Evolutionary conservation across 1,284 basidiomycete species (phyloP), one percentile per base, ranked within the genome.

Genomic region (Pseudozyma tsukubaensis): DNA sequence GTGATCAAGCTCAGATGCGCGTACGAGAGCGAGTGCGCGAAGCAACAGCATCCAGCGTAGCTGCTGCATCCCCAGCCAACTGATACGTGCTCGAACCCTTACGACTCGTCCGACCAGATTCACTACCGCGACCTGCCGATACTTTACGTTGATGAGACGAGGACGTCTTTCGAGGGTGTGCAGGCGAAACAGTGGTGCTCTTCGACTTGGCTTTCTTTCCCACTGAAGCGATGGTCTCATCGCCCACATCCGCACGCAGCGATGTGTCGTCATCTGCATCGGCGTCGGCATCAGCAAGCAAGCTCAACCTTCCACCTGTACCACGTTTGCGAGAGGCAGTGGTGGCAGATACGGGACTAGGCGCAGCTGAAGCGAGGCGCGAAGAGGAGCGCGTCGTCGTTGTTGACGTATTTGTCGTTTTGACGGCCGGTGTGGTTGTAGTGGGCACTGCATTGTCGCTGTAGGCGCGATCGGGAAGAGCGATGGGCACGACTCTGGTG

Each of bases 301-400:
- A 48, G 44, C 72, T 75, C 49, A 75, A 29, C 2, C 72, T 44
- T 13, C 72, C 72, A 13, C 72, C 72, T 0, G 72, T 75, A 34
- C 72, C 72, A 12, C 64, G 56, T 44, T 75, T 75, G 10, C 61
- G 57, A 14, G 62, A 53, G 7, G 55, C 54, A 16, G 45, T 19
- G 29, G 39, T 37, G 12, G 45, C 53, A 1, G 24, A 3, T 29
- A 29, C 24, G 24, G 61, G 49, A 14, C 49, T 60, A 29, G 47
- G 21, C 13, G 45, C 24, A 13, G 52, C 49, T 16, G 58, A 59
- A 10, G 65, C 36, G 10, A 57, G n/a, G 34, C 58, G 65, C 11
- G 53, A 51, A 5, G 66, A 56, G 4, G 59, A 62, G 34, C 55
- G 55, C 10, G 60, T 58, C 59, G 59, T 62, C n/a, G 59, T 50